Evolutionary conservation across 164 flowering plant species (phyloP), one percentile per base, ranked within the genome.

Genomic region (Magnolia sinica): DNA sequence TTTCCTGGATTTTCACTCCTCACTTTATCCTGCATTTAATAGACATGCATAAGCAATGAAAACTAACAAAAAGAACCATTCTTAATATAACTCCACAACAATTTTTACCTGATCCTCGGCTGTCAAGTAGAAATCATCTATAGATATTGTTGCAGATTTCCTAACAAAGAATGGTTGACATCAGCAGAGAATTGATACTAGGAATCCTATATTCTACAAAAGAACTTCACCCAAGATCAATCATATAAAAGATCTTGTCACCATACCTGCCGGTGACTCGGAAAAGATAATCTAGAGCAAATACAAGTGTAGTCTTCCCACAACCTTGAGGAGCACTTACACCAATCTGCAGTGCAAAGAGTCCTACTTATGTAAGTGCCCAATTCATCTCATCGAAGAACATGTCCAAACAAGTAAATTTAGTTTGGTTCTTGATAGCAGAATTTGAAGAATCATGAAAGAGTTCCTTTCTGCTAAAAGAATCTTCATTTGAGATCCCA

Each of bases 281-380:
- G 81, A 94, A 94, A 80, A 96, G 96, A 84, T 87, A 87, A 72
- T 90, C 88, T 70, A 96, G 87, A 74, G 96, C 98, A 86, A 87
- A 91, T 74, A 92, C 99, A 72, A 96, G 96, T 13, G 99, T 94
- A 16, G 99, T 92, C 87, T 96, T 96, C 71, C 99, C 99, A 87
- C 99, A 91, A 64, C 99, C 99, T 87, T 96, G 99, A 72, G 99
- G 99, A 23, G 99, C 99, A 86, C 99, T 94, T 72, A 96, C 90
- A 58, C 99, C 99, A 85, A 96, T 92, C 99, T 96, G 89, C 83
- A 86, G 72, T 65, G 31, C 71, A 68, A 68, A n/a, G 31, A 68
- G 49, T 68, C 71, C 50, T 31, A 29, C 50, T 27, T 29, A 68
- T 11, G 37, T 19, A 68, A 24, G n/a, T 13, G 10, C 14, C 61